phyloP scores from a whole-genome alignment of 2,329 filamentous ascomycete genomes.

The Epichloe aotearoae region DNA sequence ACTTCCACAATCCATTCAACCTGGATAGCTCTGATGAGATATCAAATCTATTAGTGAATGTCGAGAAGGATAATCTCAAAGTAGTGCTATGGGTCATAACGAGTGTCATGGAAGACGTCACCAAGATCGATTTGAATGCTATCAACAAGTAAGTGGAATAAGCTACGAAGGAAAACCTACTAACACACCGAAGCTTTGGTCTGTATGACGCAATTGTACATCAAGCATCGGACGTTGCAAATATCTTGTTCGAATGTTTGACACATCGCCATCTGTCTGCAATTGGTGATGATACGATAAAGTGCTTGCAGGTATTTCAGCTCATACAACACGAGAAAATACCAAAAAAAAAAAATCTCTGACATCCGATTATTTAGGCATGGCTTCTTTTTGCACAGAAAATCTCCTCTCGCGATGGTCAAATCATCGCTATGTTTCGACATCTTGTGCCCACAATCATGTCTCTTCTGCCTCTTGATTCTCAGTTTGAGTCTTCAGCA shows the following conservation, averaged over 20 bases:
- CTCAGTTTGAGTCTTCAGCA: constrained; percentile 45
- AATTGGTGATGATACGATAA: constrained; percentile 41
- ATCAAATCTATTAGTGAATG: constrained; percentile 31
- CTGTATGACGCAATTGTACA: constrained; percentile 27
- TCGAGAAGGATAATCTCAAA: constrained; percentile 34
- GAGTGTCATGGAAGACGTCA: constrained; percentile 22
- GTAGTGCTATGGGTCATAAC: constrained; percentile 50
- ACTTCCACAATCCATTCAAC: constrained; percentile 10
- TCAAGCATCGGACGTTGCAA: constrained; percentile 26
- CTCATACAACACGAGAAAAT: background rate
- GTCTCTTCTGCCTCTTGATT: constrained; percentile 43
- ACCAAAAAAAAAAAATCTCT: background rate
- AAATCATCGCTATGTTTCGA: constrained; percentile 45
- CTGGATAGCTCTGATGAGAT: constrained; percentile 24
- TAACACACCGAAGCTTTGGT: constrained; percentile 18
- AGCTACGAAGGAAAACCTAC: background rate
- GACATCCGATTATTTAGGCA: constrained; percentile 30
- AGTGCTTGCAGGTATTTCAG: constrained; percentile 42
- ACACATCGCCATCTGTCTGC: constrained; percentile 15
- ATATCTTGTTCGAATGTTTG: constrained; percentile 25
- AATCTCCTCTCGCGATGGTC: constrained; percentile 41
- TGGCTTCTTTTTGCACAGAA: constrained; percentile 66
- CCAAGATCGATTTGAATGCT: constrained; percentile 50
- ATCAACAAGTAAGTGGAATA: constrained; percentile 35
- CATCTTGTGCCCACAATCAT: constrained; percentile 47